Evolutionary conservation across 306 rosid species (phyloP), one percentile per base, ranked within the genome.

Genomic region (Corylus heterophylla): DNA sequence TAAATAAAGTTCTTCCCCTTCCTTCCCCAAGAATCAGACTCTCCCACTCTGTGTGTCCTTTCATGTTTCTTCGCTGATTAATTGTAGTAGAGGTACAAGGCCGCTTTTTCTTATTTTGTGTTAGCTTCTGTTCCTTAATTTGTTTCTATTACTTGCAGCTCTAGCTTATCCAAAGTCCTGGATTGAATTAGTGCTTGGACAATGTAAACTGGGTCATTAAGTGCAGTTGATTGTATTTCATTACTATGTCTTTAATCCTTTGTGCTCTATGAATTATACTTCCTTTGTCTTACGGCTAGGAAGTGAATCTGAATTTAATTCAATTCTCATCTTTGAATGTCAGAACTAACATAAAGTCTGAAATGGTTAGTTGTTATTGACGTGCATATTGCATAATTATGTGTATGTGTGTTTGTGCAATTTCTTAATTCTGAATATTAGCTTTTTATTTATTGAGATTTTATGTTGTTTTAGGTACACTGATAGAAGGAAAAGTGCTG

Each of bases 401-500:
- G 52, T 47, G 39, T 29, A 25, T 58, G 18, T 12, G 16, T 18
- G 7, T 75, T 48, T 82, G 42, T 45, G 74, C 68, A 71, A 37
- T 12, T 72, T 20, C 29, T 67, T 42, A 54, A 45, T 51, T 62
- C 68, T 20, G 74, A 39, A 45, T 54, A 27, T 13, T 56, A 8
- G 51, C 49, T 66, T 66, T 2, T 81, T 47, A 70, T 25, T 74
- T 63, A 67, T 4, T 27, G 52, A 25, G 29, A 69, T 62, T 61
- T 25, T 3, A 17, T 74, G 78, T 64, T 78, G 18, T 59, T 80
- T 52, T 81, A 89, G 93, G 90, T 85, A 89, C 82, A 87, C 93
- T 66, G 93, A 89, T 59, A 87, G 93, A 81, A 87, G 82, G 82
- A 85, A 82, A 87, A 85, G 83, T 61, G 89, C 93, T 48, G 68